Percentiles rank a stretch among this genome's conserved stretches.
These are phyloP conservation scores for Phaffia australis DNA, from an alignment of 768 basidiomycete species.

Conservation along the genomic window DNA sequence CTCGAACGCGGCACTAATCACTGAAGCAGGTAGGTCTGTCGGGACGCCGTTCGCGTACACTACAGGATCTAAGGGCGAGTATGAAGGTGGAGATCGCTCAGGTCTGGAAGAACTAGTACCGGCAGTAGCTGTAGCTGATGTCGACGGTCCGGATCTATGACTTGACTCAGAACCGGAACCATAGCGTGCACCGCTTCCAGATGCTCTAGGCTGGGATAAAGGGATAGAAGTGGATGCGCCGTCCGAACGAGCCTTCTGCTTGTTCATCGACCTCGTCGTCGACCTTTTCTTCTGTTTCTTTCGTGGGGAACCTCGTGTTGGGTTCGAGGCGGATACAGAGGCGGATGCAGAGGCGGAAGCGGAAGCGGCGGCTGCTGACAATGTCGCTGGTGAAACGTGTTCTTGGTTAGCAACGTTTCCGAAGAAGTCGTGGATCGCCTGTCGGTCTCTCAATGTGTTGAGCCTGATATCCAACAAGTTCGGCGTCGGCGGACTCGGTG, in stretches of 20 bases:
- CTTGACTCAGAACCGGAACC: neutral
- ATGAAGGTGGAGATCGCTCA: conserved; percentile 14
- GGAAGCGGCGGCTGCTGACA: neutral
- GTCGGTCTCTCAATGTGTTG: conserved; percentile 35
- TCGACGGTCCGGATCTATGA: neutral
- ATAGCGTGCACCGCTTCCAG: neutral
- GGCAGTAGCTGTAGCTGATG: neutral
- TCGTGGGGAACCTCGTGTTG: too few species aligned
- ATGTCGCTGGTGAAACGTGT: neutral
- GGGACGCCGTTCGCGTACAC: conserved; percentile 23
- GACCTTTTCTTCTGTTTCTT: neutral
- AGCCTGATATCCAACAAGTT: conserved; percentile 42
- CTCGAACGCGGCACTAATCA: conserved; percentile 25
- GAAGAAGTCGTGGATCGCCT: conserved; percentile 4
- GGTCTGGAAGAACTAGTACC: neutral
- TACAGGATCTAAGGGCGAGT: conserved; percentile 24
- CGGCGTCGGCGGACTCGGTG: conserved; percentile 43
- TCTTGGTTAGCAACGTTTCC: conserved; percentile 30
- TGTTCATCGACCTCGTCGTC: conserved; percentile 5
- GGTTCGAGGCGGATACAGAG: too few species aligned
- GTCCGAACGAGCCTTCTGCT: neutral
- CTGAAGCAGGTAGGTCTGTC: conserved; percentile 23
- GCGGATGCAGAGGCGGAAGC: neutral
- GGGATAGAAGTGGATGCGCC: neutral
- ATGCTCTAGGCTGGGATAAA: neutral